Conservation (phyloP, 2,329 filamentous ascomycete species). For the Blumeriella jaapii region DNA sequence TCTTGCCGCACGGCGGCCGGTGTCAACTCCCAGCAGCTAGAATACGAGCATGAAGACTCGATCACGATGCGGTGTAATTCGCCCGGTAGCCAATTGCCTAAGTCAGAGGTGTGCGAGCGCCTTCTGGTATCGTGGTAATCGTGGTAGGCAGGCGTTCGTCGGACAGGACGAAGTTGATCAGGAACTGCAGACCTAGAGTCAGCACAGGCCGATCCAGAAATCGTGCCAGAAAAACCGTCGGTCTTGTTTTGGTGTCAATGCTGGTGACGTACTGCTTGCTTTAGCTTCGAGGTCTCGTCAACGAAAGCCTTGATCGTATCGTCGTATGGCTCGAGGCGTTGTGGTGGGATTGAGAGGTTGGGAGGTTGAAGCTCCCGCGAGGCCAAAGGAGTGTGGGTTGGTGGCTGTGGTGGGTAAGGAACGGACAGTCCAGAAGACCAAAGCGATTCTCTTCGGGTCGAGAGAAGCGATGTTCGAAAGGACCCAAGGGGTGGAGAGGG, state of each 20-base stretch:
- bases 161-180: background rate
- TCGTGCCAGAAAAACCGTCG: background rate
- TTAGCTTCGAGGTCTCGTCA: constrained; percentile 8
- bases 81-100: background rate
- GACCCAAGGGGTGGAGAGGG: constrained; percentile 2
- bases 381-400: constrained; percentile 11
- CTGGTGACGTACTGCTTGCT: constrained; percentile 8
- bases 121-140: too few relatives aligned
- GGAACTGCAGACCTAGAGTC: constrained; percentile 4
- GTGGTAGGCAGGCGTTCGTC: too few relatives aligned
- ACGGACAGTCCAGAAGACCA: constrained; percentile 13
- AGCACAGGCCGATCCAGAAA: background rate
- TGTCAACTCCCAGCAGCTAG: constrained; percentile 8
- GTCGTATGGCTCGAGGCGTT: background rate
- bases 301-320: constrained; percentile 6
- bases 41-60: constrained; percentile 11
- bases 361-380: background rate
- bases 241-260: background rate
- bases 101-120: too few relatives aligned
- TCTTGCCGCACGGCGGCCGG: constrained; percentile 12
- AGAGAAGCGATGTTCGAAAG: constrained; percentile 8
- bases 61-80: constrained; percentile 1
- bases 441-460: constrained; percentile 7
- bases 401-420: constrained; percentile 12
- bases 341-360: background rate